phyloP scores from a whole-genome alignment of 805 yeast genomes.

The Ogataea pini region DNA sequence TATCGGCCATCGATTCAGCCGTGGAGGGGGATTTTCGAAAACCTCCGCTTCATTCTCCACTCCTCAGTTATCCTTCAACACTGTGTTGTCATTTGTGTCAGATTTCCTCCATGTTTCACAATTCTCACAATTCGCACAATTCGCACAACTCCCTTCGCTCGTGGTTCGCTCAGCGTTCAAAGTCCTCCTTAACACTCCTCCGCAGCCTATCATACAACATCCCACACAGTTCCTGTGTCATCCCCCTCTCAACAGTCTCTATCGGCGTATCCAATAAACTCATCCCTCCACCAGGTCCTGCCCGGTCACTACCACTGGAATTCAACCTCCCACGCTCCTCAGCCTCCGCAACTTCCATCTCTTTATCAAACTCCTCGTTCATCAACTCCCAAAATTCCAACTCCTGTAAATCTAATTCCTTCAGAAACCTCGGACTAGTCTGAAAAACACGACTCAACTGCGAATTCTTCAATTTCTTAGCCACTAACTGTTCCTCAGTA shows the following conservation, averaged over 20 bases:
- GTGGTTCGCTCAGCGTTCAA: not conserved
- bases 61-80: too few species aligned
- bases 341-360: constrained; percentile 21
- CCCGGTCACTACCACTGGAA: constrained; percentile 9
- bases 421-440: constrained; percentile 29
- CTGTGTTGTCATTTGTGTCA: too few species aligned
- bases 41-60: too few species aligned
- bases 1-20: too few species aligned
- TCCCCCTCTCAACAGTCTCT: constrained; percentile 21
- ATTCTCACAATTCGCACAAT: too few species aligned
- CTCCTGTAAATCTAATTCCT: constrained; percentile 32
- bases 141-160: too few species aligned
- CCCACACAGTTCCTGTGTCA: constrained; percentile 20
- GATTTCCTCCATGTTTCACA: too few species aligned
- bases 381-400: constrained; percentile 34
- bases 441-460: constrained; percentile 31
- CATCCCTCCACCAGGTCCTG: constrained; percentile 6
- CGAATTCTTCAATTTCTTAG: constrained; percentile 25
- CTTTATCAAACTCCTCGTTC: constrained; percentile 36
- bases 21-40: too few species aligned
- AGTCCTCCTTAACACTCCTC: constrained; percentile 17
- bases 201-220: constrained; percentile 21
- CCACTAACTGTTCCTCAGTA: constrained; percentile 26
- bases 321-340: constrained; percentile 12
- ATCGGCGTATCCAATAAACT: constrained; percentile 26